Evolutionary conservation across 768 basidiomycete genomes (phyloP).

Genomic region (Psilocybe cubensis): DNA sequence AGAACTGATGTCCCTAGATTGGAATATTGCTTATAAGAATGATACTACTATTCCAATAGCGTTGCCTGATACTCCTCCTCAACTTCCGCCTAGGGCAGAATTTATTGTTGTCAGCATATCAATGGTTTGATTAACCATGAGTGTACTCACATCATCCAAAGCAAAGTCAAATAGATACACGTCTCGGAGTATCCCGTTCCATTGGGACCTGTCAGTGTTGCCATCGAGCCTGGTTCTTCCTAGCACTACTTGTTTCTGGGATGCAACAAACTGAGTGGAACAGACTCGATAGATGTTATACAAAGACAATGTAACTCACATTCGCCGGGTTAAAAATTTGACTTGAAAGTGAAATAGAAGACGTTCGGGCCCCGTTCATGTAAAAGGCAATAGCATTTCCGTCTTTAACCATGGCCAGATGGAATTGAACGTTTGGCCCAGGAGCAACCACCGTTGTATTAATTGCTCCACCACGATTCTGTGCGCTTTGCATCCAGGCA

Average conservation of each 20-base stretch:
- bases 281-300: not conserved
- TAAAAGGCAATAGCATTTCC: not conserved
- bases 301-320: not conserved
- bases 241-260: not conserved
- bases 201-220: not conserved
- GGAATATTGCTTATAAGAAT: too few relatives aligned
- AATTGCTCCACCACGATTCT: not conserved
- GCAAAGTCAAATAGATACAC: not conserved
- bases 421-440: not conserved
- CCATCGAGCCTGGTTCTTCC: not conserved
- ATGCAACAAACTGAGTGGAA: not conserved
- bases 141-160: not conserved
- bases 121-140: too few relatives aligned
- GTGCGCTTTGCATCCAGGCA: not conserved
- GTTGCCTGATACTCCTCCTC: too few relatives aligned
- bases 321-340: not conserved
- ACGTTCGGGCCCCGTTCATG: not conserved
- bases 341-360: not conserved
- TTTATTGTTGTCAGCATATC: too few relatives aligned
- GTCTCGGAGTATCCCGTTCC: slow-evolving; percentile 1
- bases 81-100: too few relatives aligned
- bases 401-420: not conserved
- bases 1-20: too few relatives aligned
- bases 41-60: too few relatives aligned
- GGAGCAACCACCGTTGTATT: not conserved